Percentiles rank a stretch among this genome's conserved stretches.
These are phyloP conservation scores for Xerocomus amazonicus DNA, from an alignment of 1,284 basidiomycete genomes.

Conservation along the genomic window DNA sequence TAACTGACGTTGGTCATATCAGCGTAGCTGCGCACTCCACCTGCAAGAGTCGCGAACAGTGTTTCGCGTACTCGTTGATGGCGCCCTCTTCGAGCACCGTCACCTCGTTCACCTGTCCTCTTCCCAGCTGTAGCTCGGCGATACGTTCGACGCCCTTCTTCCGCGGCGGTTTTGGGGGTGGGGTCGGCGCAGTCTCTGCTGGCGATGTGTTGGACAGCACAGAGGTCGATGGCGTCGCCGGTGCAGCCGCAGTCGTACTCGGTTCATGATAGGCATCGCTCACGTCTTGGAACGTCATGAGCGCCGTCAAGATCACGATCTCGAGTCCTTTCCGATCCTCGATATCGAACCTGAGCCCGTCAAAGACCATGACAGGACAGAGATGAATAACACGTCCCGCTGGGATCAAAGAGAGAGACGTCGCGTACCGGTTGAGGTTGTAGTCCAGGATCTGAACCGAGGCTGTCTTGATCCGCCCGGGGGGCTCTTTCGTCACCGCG, in stretches of 20 bases:
- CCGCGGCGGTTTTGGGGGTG: slow-evolving; percentile 60
- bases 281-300: slow-evolving; percentile 72
- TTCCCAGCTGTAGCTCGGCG: slow-evolving; percentile 59
- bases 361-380: not conserved
- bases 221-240: no score
- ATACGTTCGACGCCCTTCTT: slow-evolving; percentile 63
- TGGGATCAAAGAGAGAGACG: no score
- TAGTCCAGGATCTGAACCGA: slow-evolving; percentile 84
- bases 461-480: slow-evolving; percentile 60
- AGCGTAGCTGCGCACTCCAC: no score
- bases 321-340: slow-evolving; percentile 80
- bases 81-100: slow-evolving; percentile 62
- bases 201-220: no score
- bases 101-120: slow-evolving; percentile 71
- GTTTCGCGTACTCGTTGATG: slow-evolving; percentile 63
- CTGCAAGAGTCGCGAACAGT: slow-evolving; percentile 62
- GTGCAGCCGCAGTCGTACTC: no score
- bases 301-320: slow-evolving; percentile 70
- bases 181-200: no score
- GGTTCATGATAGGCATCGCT: slow-evolving; percentile 59
- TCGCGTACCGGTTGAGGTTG: slow-evolving; percentile 69
- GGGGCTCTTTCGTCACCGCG: slow-evolving; percentile 72
- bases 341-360: slow-evolving; percentile 69
- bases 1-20: no score
- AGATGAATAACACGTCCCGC: not conserved